Conservation (phyloP, 495 filamentous ascomycete genomes). For the Staphylotrichum longicolle region DNA sequence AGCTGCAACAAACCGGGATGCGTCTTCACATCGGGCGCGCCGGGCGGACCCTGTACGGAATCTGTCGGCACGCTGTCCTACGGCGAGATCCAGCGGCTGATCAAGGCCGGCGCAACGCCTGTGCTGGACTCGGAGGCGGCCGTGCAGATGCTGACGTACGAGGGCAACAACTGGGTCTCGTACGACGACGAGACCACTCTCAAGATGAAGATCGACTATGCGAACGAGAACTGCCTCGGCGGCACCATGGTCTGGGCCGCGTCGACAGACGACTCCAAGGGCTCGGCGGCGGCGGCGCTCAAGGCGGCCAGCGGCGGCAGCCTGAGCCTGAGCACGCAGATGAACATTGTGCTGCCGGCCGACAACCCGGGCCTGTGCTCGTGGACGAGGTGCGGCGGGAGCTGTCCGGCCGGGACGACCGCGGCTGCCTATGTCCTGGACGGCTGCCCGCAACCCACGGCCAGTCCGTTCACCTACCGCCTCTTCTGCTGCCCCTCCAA, state of each 20-base stretch:
- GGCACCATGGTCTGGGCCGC: constrained; percentile 18
- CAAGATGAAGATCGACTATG: constrained; percentile 33
- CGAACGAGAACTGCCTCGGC: neutral
- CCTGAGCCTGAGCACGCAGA: neutral
- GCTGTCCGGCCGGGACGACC: neutral
- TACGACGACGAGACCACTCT: constrained; percentile 45
- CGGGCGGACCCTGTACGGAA: constrained; percentile 34
- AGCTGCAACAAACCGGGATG: constrained; percentile 30
- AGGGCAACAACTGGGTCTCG: constrained; percentile 44
- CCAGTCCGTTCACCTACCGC: neutral
- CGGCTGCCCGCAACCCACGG: constrained; percentile 1
- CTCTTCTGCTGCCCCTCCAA: constrained; percentile 3
- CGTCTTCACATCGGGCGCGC: constrained; percentile 28
- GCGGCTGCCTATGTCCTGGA: constrained; percentile 3
- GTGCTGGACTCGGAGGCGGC: constrained; percentile 27
- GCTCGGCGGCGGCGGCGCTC: neutral
- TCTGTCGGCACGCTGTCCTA: constrained; percentile 36
- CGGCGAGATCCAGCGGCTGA: constrained; percentile 39
- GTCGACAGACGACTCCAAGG: constrained; percentile 1
- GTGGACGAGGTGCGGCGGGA: neutral
- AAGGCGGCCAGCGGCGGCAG: neutral
- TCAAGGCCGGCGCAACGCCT: constrained; percentile 15
- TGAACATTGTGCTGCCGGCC: neutral
- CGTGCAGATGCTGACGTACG: constrained; percentile 41
- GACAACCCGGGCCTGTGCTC: constrained; percentile 7